Evolutionary conservation across 1,139 yeast species (phyloP).

Genomic region (Diutina siamensis): DNA sequence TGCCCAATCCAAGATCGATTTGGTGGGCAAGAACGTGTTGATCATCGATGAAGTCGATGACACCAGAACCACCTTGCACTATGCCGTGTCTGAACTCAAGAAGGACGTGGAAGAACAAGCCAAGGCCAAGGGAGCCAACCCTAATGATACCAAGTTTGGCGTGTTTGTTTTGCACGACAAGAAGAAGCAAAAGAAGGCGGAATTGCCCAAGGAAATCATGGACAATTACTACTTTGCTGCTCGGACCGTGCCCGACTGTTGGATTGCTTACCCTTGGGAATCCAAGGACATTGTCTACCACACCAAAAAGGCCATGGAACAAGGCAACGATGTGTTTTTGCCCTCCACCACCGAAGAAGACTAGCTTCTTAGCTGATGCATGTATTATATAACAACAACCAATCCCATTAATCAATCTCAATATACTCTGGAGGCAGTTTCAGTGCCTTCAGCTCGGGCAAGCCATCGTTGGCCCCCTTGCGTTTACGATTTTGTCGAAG

Average conservation of each 20-base stretch:
- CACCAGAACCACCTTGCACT: slow-evolving; percentile 88
- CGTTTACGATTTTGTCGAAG: slow-evolving; percentile 67
- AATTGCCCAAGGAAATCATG: slow-evolving; percentile 55
- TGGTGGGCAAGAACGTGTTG: slow-evolving; percentile 71
- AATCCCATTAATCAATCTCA: slow-evolving; percentile 43
- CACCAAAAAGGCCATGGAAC: slow-evolving; percentile 68
- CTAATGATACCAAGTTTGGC: slow-evolving; percentile 54
- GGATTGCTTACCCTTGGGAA: slow-evolving; percentile 99
- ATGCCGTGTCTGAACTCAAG: slow-evolving; percentile 77
- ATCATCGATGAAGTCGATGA: slow-evolving; percentile 95
- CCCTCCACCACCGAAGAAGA: slow-evolving; percentile 20
- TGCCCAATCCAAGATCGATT: slow-evolving; percentile 46
- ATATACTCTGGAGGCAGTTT: slow-evolving; percentile 64
- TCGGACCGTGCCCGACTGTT: slow-evolving; percentile 77
- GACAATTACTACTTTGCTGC: slow-evolving; percentile 75
- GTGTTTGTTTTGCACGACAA: slow-evolving; percentile 92
- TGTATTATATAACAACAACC: neutral
- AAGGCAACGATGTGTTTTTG: slow-evolving; percentile 44
- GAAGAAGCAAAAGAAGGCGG: slow-evolving; percentile 77
- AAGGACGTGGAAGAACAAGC: slow-evolving; percentile 64
- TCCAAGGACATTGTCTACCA: slow-evolving; percentile 82
- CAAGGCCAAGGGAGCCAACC: slow-evolving; percentile 20
- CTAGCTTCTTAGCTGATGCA: neutral
- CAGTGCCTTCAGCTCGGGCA: slow-evolving; percentile 36
- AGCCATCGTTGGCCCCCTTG: slow-evolving; percentile 41